Evolutionary conservation across 257 asterid species (phyloP), one percentile per base, ranked within the genome.

Genomic region (Scutellaria barbata): DNA sequence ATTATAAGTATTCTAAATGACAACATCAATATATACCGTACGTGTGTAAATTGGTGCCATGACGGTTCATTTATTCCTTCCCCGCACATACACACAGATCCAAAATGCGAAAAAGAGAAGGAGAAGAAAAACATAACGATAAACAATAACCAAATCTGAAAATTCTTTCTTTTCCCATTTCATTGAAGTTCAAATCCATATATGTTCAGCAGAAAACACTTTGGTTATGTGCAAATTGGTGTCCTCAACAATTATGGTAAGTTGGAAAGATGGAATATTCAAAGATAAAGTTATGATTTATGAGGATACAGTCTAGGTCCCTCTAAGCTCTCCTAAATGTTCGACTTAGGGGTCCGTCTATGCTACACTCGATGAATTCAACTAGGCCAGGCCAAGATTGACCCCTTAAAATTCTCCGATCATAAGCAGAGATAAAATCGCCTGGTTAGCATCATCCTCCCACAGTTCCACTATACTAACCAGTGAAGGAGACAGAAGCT

Each of bases 401-500:
- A 17, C 61, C 25, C 48, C 53, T 52, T 57, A 46, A 51, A 48
- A 25, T 43, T 66, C 39, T 69, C 7, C 16, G 30, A 46, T 69
- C 22, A 30, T n/a, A 35, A 77, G 77, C 72, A 72, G 51, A 8
- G 56, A 52, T 43, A 42, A 62, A 18, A 65, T 63, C 67, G 35
- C 37, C 57, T 13, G 37, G 63, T 67, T 56, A 76, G 73, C 68
- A 1, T 14, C 56, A 25, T 37, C 47, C 66, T 61, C 33, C 57
- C 62, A 10, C 52, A 16, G 42, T 64, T 30, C 35, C 5, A 2
- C 25, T 30, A 20, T 37, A 43, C 63, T 40, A 39, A 51, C 20
- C 52, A 37, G 57, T 51, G 14, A 74, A 77, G 68, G 77, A 72
- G n/a, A n/a, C n/a, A 80, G 66, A 70, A 69, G 46, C 47, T 54